Conservation (phyloP, 2,329 filamentous ascomycete species). For the Salinomyces thailandicus region DNA sequence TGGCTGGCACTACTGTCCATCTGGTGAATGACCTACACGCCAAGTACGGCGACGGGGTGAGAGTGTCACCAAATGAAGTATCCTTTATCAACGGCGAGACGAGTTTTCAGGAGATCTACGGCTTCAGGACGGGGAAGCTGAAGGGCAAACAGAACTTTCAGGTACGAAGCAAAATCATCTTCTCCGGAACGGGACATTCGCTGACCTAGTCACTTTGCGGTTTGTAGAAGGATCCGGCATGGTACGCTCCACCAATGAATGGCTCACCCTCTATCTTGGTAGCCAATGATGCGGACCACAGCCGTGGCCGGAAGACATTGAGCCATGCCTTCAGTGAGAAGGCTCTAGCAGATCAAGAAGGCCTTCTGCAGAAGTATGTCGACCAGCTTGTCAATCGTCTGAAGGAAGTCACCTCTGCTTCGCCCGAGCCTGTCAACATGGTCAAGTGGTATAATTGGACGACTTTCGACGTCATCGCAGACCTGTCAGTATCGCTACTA, state of each 20-base stretch:
- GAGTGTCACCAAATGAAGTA: conserved; percentile 32
- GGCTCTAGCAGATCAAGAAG: conserved; percentile 32
- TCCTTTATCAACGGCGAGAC: conserved; percentile 35
- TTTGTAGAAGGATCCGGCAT: conserved; percentile 28
- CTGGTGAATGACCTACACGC: conserved; percentile 36
- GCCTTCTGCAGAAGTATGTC: conserved; percentile 29
- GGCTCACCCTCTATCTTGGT: conserved; percentile 21
- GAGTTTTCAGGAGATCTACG: conserved; percentile 36
- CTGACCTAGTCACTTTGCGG: too few species aligned
- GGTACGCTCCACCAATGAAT: conserved; percentile 26
- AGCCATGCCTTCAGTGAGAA: conserved; percentile 34
- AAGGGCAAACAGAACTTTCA: conserved; percentile 24
- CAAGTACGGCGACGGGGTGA: conserved; percentile 34
- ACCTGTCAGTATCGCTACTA: too few species aligned
- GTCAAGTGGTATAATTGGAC: conserved; percentile 26
- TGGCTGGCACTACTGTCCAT: conserved; percentile 16
- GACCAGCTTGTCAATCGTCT: conserved; percentile 30
- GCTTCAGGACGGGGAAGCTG: conserved; percentile 25
- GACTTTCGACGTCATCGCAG: conserved; percentile 28
- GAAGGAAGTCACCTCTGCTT: conserved; percentile 17
- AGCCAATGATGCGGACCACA: conserved; percentile 30
- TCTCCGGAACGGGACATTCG: too few species aligned
- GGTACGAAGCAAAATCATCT: too few species aligned
- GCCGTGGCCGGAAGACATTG: conserved; percentile 29
- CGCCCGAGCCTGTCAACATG: conserved; percentile 16